Conservation (phyloP, 306 rosid species). For the Cucumis cinereus region DNA sequence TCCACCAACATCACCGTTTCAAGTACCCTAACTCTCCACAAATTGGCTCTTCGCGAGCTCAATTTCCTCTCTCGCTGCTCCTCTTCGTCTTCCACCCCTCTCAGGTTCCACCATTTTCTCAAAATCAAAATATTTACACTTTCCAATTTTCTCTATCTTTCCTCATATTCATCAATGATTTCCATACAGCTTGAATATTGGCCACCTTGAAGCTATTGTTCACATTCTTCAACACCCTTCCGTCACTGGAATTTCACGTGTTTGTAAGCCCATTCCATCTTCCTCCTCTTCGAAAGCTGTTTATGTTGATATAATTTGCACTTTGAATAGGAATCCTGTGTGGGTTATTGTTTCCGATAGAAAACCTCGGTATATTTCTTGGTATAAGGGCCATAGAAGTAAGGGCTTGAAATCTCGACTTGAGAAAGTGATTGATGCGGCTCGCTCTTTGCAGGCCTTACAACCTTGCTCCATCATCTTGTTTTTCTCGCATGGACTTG, state of each 20-base stretch:
- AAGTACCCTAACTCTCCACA: constrained; percentile 60
- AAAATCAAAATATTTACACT: neutral
- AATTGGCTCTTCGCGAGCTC: constrained; percentile 54
- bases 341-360: constrained; percentile 89
- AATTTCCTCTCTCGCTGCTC: constrained; percentile 47
- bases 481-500: constrained; percentile 65
- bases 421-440: constrained; percentile 42
- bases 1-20: constrained; percentile 48
- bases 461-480: constrained; percentile 62
- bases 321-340: constrained; percentile 54
- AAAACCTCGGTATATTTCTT: constrained; percentile 59
- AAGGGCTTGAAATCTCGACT: constrained; percentile 58
- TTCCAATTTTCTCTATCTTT: neutral
- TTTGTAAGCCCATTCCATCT: constrained; percentile 65
- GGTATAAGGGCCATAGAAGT: constrained; percentile 33
- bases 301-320: constrained; percentile 63
- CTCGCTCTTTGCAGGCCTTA: constrained; percentile 43
- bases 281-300: constrained; percentile 27
- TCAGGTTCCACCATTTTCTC: constrained; percentile 31
- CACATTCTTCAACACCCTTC: constrained; percentile 75
- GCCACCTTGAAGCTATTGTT: constrained; percentile 75
- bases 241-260: constrained; percentile 71
- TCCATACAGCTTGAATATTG: constrained; percentile 56
- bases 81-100: constrained; percentile 20
- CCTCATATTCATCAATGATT: neutral